Percentiles rank a stretch among this genome's conserved stretches.
These are phyloP conservation scores for Nymphaea colorata DNA, from an alignment of 164 flowering plant species.

Conservation along the genomic window DNA sequence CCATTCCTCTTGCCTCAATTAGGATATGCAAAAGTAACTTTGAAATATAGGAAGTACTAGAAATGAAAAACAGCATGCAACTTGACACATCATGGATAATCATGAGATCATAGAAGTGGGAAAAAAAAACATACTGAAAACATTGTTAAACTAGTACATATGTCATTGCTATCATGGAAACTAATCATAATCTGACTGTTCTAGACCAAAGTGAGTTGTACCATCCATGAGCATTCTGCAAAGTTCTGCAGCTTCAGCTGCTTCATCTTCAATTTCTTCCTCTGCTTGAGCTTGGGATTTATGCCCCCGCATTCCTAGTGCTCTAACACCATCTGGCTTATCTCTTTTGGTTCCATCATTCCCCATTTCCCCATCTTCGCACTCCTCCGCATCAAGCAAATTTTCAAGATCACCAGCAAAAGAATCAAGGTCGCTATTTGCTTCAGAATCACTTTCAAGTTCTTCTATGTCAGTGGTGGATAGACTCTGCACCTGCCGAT, in stretches of 20 bases:
- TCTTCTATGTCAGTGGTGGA: conserved; percentile 69
- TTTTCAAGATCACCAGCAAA: conserved; percentile 98
- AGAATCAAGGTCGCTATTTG: conserved; percentile 92
- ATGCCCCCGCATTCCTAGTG: conserved; percentile 81
- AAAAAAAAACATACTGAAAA: background rate
- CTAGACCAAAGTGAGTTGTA: conserved; percentile 15
- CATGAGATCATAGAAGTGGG: no score
- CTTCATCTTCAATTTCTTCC: conserved; percentile 96
- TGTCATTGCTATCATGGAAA: background rate
- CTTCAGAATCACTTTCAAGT: conserved; percentile 85
- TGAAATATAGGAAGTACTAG: no score
- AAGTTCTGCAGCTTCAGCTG: conserved; percentile 92
- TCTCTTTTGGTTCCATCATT: conserved; percentile 41
- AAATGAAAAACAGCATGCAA: no score
- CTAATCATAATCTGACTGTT: no score
- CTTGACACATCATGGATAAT: no score
- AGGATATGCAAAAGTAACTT: no score
- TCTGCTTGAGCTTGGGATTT: conserved; percentile 64
- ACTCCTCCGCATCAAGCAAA: conserved; percentile 94
- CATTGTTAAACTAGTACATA: no score
- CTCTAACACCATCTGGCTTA: conserved; percentile 59
- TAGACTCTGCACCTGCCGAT: conserved; percentile 74
- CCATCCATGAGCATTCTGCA: conserved; percentile 95
- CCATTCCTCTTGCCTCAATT: no score
- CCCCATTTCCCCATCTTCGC: conserved; percentile 64